Conservation (phyloP, 73 alveolate genomes). For the Breviolum minutum region DNA sequence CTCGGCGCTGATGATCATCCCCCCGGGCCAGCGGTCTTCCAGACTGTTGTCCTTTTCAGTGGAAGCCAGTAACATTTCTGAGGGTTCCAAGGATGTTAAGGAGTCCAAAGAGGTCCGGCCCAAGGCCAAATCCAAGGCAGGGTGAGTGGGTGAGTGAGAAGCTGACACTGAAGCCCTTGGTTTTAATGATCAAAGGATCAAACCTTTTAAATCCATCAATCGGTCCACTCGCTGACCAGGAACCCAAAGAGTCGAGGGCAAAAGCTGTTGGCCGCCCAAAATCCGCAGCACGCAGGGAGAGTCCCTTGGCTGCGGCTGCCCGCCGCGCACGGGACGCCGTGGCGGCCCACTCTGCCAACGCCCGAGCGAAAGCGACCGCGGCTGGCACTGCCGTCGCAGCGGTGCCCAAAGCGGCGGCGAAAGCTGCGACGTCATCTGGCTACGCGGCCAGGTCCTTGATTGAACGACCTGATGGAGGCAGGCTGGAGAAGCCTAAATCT, state of each 20-base stretch:
- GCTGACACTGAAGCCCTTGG: too few species aligned
- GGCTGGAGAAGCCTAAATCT: neutral
- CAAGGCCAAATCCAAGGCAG: too few species aligned
- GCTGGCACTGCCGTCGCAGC: neutral
- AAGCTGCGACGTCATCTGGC: neutral
- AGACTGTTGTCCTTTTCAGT: conserved; percentile 26
- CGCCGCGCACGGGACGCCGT: conserved; percentile 86
- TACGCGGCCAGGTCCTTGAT: conserved; percentile 9
- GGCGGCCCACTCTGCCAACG: neutral
- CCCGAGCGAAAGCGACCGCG: neutral
- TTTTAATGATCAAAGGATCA: too few species aligned
- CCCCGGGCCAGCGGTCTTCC: conserved; percentile 61
- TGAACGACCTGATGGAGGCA: neutral
- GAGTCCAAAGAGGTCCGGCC: neutral
- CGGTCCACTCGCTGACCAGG: too few species aligned
- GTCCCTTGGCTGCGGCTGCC: conserved; percentile 92
- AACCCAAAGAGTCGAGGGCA: too few species aligned
- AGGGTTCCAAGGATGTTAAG: neutral
- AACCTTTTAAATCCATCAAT: too few species aligned
- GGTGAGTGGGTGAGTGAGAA: too few species aligned
- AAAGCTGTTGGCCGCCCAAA: neutral
- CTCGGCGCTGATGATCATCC: conserved; percentile 36
- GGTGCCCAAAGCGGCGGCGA: conserved; percentile 9
- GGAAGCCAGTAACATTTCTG: neutral
- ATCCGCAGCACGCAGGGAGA: conserved; percentile 32